A percentile compares a stretch with the other conserved stretches of the same genome.
These are phyloP conservation scores for Lichtheimia hyalospora DNA, from an alignment of 371 early-diverging fungal species.

Conservation along the genomic window DNA sequence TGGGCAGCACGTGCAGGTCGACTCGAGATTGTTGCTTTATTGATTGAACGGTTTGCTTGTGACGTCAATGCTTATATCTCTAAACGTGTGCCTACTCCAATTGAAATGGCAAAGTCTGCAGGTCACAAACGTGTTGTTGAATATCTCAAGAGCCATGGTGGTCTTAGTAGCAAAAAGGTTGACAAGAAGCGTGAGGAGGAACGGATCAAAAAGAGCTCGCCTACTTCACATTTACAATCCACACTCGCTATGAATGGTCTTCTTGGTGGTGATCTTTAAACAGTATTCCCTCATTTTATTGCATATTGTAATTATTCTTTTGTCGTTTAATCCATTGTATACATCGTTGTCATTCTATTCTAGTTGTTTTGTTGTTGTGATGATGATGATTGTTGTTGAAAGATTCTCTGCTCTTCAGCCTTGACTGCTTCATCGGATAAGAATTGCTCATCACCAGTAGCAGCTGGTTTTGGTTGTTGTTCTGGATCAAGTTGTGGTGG, in stretches of 20 bases:
- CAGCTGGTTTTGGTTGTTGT: conserved; percentile 2
- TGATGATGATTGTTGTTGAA: too few species aligned
- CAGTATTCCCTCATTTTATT: conserved; percentile 15
- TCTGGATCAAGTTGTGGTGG: not conserved
- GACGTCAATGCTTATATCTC: conserved; percentile 43
- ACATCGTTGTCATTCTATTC: not conserved
- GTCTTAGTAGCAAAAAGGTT: conserved; percentile 38
- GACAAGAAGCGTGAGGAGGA: conserved; percentile 47
- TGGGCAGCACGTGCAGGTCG: conserved; percentile 47
- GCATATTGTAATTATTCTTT: conserved; percentile 16
- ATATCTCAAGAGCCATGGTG: conserved; percentile 45
- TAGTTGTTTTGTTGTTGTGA: not conserved
- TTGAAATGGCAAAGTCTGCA: conserved; percentile 40
- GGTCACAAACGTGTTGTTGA: conserved; percentile 41
- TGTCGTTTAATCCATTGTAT: not conserved
- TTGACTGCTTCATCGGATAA: too few species aligned
- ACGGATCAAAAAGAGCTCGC: conserved; percentile 21
- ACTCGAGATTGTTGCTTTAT: conserved; percentile 36
- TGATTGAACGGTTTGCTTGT: conserved; percentile 42
- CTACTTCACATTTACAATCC: conserved; percentile 32
- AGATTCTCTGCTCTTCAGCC: too few species aligned
- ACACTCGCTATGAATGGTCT: conserved; percentile 38
- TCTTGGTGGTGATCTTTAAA: conserved; percentile 1
- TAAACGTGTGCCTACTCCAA: conserved; percentile 37
- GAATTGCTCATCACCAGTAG: too few species aligned